A percentile compares a stretch with the other conserved stretches of the same genome.
Evolutionary conservation across 176 grass and related monocot species (phyloP).

Genomic region (Rhipidocladum racemiflorum): DNA sequence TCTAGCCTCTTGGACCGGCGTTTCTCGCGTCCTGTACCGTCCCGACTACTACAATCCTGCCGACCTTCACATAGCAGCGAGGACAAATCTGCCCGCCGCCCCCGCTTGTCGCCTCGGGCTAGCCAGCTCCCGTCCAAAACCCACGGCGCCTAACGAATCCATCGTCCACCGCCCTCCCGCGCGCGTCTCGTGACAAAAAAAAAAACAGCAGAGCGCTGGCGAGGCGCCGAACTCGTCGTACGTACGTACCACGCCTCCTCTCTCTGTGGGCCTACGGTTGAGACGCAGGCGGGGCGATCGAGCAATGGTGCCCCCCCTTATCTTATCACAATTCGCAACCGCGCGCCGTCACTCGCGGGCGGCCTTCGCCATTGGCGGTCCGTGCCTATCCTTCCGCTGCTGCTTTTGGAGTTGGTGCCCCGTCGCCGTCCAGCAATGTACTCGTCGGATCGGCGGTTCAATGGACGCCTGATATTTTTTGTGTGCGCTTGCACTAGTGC

Average conservation of each 20-base stretch:
- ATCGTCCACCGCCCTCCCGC: not conserved
- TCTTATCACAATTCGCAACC: not conserved
- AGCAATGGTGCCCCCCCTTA: not conserved
- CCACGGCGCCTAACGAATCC: not conserved
- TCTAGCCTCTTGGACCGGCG: not conserved
- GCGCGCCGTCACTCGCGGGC: not conserved
- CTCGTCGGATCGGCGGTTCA: not conserved
- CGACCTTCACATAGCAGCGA: not conserved
- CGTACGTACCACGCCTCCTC: not conserved
- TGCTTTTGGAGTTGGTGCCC: not conserved
- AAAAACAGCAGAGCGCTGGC: not conserved
- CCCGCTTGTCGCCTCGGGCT: not conserved
- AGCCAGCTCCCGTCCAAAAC: not conserved
- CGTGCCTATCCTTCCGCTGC: not conserved
- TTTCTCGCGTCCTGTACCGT: not conserved
- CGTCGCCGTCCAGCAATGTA: not conserved
- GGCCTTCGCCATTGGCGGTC: not conserved
- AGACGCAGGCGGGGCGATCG: not conserved
- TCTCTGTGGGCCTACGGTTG: not conserved
- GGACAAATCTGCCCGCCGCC: not conserved
- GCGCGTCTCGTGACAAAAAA: not conserved
- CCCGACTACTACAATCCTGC: not conserved
- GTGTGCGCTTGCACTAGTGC: not conserved
- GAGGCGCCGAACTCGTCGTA: not conserved
- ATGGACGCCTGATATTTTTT: not conserved